Evolutionary conservation across 306 rosid species (phyloP).

Genomic region (Begonia masoniana): DNA sequence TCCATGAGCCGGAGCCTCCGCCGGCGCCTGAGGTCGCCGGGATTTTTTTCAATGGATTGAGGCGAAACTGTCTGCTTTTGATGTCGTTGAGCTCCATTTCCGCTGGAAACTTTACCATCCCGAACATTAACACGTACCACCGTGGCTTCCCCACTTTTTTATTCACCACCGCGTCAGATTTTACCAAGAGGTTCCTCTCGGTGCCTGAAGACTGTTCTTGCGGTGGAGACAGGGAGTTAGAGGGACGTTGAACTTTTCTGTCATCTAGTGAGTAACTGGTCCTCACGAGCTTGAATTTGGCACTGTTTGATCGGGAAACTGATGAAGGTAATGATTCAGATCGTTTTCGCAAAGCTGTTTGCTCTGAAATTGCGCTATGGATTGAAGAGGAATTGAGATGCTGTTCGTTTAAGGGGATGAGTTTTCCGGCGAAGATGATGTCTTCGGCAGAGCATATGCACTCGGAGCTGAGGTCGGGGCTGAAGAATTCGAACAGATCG

Average conservation of each 20-base stretch:
- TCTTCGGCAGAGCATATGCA: slow-evolving; percentile 17
- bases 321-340: slow-evolving; percentile 38
- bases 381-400: background rate
- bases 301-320: slow-evolving; percentile 35
- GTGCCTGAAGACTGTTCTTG: slow-evolving; percentile 16
- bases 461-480: background rate
- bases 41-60: slow-evolving; percentile 14
- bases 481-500: slow-evolving; percentile 1
- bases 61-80: slow-evolving; percentile 53
- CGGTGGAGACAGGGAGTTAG: slow-evolving; percentile 12
- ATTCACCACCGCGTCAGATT: slow-evolving; percentile 11
- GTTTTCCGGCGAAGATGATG: slow-evolving; percentile 47
- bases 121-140: slow-evolving; percentile 56
- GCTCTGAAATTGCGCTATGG: background rate
- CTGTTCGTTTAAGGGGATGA: slow-evolving; percentile 28
- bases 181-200: background rate
- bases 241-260: slow-evolving; percentile 17
- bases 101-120: slow-evolving; percentile 49
- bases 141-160: slow-evolving; percentile 38
- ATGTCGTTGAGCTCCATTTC: slow-evolving; percentile 82
- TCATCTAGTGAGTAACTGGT: slow-evolving; percentile 45
- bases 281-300: slow-evolving; percentile 25
- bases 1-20: slow-evolving; percentile 41
- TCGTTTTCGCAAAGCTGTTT: slow-evolving; percentile 12
- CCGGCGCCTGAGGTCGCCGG: background rate